Base-by-base conservation (phyloP, 1,284 basidiomycete genomes). In the Entoloma clypeatum region DNA sequence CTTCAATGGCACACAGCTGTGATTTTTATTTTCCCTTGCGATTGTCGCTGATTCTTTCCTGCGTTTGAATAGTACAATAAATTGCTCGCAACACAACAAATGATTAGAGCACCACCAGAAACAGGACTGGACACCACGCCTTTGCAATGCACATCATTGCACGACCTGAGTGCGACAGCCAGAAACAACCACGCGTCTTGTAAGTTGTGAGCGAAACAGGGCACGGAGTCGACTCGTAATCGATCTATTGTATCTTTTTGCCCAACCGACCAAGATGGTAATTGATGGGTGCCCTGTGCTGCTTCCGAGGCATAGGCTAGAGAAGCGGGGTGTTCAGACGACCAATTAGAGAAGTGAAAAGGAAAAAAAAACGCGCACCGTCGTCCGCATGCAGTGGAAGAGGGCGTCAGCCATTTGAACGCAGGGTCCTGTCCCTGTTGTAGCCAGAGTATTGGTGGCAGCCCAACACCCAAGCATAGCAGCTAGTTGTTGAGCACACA, bases 381-480 rank as follows among this genome's bases (percentile, higher is more conserved):
- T 77, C 29, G 80, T 87, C 50, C 81, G 71, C 92, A 97, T 95
- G 71, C 93, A 97, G 23, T 80, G 72, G 56, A 86, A 87, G 44
- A 96, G 65, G 16, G 69, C 64, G 50, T 81, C 68, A 1, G 92
- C 84, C 11, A 76, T 67, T 10, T 77, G 71, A 44, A 77, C 74
- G 62, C 93, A 97, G 18, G 66, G 53, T 2, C 70, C 69, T 7
- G 70, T 67, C 2, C 70, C 69, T 7, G 70, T 67, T 16, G 79
- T 82, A 52, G 76, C 73, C 22, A 87, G 50, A 61, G 96, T 92
- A 22, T 72, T 70, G 3, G 79, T 76, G 11, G 86, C 81, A n/a
- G 92, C 90, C 89, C 91, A 95, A 66, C 93, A 97, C 33, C 83
- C 81, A 26, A 97, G 77, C 82, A 97, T 88, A 38, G 80, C 68